Evolutionary conservation across 2,329 filamentous ascomycete genomes (phyloP).

Genomic region (Myriosclerotinia curreyana): DNA sequence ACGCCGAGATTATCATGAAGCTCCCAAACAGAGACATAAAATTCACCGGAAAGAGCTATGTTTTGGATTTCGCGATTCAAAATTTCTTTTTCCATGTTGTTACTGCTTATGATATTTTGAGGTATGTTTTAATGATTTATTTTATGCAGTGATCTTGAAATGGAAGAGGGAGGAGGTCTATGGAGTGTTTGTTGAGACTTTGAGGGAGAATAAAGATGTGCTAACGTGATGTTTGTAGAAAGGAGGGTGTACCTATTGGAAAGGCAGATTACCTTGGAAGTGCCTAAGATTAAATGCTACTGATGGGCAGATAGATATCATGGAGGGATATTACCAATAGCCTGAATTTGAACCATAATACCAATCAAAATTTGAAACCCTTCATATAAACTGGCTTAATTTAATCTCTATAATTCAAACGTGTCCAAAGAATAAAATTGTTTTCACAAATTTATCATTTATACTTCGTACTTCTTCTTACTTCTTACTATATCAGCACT

Average conservation of each 20-base stretch:
- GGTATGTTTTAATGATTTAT: conserved; percentile 40
- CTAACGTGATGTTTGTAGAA: not conserved
- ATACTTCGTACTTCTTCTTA: too few relatives aligned
- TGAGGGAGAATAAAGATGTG: not conserved
- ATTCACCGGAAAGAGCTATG: conserved; percentile 47
- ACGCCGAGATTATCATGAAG: conserved; percentile 42
- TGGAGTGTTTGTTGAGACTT: too few relatives aligned
- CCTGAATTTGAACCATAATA: not conserved
- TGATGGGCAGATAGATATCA: not conserved
- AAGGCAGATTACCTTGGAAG: conserved; percentile 54
- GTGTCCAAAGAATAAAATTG: too few relatives aligned
- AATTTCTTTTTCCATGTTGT: conserved; percentile 64
- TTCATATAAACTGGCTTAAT: too few relatives aligned
- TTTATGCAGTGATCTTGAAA: too few relatives aligned
- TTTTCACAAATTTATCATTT: too few relatives aligned
- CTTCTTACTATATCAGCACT: too few relatives aligned
- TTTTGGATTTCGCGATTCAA: conserved; percentile 50
- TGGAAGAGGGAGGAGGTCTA: not conserved
- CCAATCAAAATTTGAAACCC: not conserved
- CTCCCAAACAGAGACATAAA: conserved; percentile 39
- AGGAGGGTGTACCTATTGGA: conserved; percentile 55
- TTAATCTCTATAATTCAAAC: too few relatives aligned
- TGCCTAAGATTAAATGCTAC: not conserved
- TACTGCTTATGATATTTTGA: conserved; percentile 58
- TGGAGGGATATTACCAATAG: not conserved